Evolutionary conservation across 352 stramenopile genomes (phyloP), one percentile per base, ranked within the genome.

Genomic region (Pythium sukuiense): DNA sequence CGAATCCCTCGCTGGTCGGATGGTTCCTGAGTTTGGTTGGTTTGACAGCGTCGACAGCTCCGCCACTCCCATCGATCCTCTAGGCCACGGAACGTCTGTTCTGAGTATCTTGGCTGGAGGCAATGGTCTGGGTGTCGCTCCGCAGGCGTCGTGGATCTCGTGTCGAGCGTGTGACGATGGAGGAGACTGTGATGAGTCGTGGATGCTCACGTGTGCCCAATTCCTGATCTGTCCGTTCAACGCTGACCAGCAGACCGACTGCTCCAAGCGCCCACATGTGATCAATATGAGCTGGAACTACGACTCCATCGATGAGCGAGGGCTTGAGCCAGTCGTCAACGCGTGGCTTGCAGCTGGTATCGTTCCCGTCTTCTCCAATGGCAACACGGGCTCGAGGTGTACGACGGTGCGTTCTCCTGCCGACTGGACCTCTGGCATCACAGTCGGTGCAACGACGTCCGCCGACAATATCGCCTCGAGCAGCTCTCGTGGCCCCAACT

Each of bases 241-340:
- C 37, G 62, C 65, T 18, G 61, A 69, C 56, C 57, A 43, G 29
- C 64, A 73, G 39, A 72, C 52, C 4, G 74, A 81, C 43, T 85
- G 77, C 67, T 68, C 65, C 37, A 71, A 77, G 65, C 75, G 73
- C 11, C 78, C 80, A n/a, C 74, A 87, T 49, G 72, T 88, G n/a
- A 70, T 88, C 69, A 88, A 82, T 70, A 85, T 85, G 61, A 85
- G 75, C 54, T 88, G 80, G 80, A 85, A 81, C 64, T 69, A 80
- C 35, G 80, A 88, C 46, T 71, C 69, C 41, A 55, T 73, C 24
- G 69, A 65, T 27, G 70, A 69, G 14, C 65, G 56, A 9, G 20
- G 55, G 18, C 58, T 70, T 5, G 49, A 75, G 64, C 54, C 65
- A 8, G 57, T 52, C 6, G 46, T 88, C 24, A 71, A 73, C 32